A percentile compares a stretch with the other conserved stretches of the same genome.
Conservation (phyloP, 257 asterid genomes). For the Ballota nigra region DNA sequence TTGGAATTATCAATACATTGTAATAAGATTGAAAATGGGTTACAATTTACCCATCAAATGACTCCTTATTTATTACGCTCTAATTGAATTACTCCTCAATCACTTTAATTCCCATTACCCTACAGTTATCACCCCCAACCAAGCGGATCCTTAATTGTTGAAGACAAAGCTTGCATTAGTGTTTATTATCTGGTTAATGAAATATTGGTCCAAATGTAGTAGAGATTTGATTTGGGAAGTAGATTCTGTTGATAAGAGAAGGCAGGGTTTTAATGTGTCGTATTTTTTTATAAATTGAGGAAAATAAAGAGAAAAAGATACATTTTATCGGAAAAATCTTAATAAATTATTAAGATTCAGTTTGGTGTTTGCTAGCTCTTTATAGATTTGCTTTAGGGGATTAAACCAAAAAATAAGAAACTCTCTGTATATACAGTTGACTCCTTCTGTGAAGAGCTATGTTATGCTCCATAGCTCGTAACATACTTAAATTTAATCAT, state of each 20-base stretch:
- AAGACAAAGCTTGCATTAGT: background rate
- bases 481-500: background rate
- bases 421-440: slow-evolving; percentile 45
- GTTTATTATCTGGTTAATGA: background rate
- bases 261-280: background rate
- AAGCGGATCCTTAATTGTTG: no score
- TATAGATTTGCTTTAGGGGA: background rate
- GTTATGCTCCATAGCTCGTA: slow-evolving; percentile 21
- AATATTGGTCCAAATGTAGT: background rate
- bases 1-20: no score
- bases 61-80: no score
- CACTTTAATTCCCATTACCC: no score
- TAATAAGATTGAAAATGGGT: no score
- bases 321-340: background rate
- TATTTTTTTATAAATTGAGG: background rate
- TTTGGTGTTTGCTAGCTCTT: background rate
- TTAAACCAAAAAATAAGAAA: background rate
- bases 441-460: slow-evolving; percentile 67
- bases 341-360: background rate
- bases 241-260: background rate
- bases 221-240: no score
- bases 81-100: no score
- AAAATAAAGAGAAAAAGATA: background rate
- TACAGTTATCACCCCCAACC: no score
- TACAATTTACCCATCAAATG: no score